Base-by-base conservation (phyloP, 139 green algal genomes). In the Chlamydomonas applanata region DNA sequence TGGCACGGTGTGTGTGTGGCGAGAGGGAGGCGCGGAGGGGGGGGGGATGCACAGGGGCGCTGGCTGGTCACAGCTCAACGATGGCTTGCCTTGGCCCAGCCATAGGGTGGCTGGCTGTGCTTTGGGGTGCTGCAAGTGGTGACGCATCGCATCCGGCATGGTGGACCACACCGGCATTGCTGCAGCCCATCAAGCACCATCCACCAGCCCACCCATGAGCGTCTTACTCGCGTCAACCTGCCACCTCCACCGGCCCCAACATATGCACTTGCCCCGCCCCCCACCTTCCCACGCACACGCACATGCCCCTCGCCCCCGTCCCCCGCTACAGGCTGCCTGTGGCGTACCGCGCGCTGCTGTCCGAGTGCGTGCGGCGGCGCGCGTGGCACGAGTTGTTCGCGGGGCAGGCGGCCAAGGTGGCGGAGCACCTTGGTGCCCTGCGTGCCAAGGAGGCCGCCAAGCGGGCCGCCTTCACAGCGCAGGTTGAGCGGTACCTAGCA, bases 311-410 rank as follows among this genome's bases (percentile, higher is more conserved):
- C 7, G 11, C 7, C 40, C 40, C 40, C 11, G 40, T 11, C 7
- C 40, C 40, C 40, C 11, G 40, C 7, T 11, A 73, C 62, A 82
- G 84, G 29, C 69, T 97, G 45, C 84, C 90, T 3, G 81, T 80
- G 3, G 90, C 88, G 13, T 98, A 98, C 82, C 82, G 86, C 20
- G 84, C 91, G 36, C 88, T 86, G 72, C 83, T 98, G 20, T 88
- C 90, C 0, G 94, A 98, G 82, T 92, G 89, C 52, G 85, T 92
- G 66, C 82, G 94, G 32, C 82, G 94, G 13, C 71, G 29, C 22
- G 87, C 81, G 4, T 93, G 77, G 81, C 70, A 77, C 20, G 54
- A 84, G 72, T 73, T 77, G 14, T 95, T 91, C 69, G 68, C 81
- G 2, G 73, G 72, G 20, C 88, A 91, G 61, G 93, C 91, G 7